These are phyloP conservation scores for Umbelopsis sp. DNA, from an alignment of 192 early-diverging fungal genomes.

Conservation along the genomic window DNA sequence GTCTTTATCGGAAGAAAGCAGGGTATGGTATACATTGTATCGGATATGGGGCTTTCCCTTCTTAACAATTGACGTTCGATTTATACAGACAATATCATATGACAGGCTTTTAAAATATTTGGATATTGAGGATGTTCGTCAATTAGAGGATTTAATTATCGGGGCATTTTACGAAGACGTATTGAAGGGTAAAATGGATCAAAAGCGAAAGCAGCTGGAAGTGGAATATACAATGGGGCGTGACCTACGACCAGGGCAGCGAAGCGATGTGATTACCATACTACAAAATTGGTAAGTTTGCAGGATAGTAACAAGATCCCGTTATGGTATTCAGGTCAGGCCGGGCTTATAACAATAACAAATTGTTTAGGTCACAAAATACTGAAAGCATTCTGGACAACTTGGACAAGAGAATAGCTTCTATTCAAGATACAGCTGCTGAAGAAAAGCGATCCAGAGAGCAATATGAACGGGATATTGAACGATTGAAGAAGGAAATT, in stretches of 20 bases:
- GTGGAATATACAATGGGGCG: conserved; percentile 84
- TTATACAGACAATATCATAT: conserved; percentile 70
- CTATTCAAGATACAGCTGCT: conserved; percentile 47
- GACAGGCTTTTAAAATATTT: conserved; percentile 62
- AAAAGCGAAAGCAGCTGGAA: conserved; percentile 71
- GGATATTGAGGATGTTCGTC: conserved; percentile 76
- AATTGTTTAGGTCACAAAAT: conserved; percentile 49
- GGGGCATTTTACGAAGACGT: conserved; percentile 83
- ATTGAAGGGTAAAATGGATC: conserved; percentile 81
- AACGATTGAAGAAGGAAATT: conserved; percentile 44
- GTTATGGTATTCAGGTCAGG: not conserved
- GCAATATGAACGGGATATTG: conserved; percentile 52
- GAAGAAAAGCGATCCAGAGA: conserved; percentile 45
- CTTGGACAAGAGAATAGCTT: conserved; percentile 55
- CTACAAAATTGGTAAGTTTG: conserved; percentile 62
- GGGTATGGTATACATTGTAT: conserved; percentile 44
- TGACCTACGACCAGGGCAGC: conserved; percentile 71
- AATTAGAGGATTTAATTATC: conserved; percentile 88
- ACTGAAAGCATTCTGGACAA: conserved; percentile 55
- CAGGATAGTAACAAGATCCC: not conserved
- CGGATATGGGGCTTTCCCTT: not conserved
- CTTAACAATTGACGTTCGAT: not conserved
- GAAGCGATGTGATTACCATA: conserved; percentile 53
- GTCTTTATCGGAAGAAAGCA: conserved; percentile 62
- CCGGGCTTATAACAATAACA: not conserved